phyloP scores from a whole-genome alignment of 2,329 filamentous ascomycete genomes.

The Escovopsis weberi region DNA sequence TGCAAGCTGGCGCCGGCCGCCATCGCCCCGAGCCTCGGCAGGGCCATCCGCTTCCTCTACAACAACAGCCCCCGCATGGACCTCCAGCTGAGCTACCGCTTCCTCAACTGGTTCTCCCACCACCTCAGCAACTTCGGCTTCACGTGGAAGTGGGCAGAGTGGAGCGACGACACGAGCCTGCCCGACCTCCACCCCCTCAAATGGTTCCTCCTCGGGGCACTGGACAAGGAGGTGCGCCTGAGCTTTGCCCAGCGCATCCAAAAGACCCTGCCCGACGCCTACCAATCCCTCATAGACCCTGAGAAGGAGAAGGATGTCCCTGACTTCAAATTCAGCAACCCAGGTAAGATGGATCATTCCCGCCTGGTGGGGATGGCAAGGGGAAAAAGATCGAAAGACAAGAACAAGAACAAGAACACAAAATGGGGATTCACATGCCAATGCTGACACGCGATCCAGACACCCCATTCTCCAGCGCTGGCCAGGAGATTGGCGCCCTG shows the following conservation, averaged over 20 bases:
- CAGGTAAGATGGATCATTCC: slow-evolving; percentile 37
- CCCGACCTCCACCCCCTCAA: slow-evolving; percentile 73
- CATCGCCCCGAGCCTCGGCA: slow-evolving; percentile 85
- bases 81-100: slow-evolving; percentile 71
- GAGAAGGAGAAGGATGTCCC: slow-evolving; percentile 94
- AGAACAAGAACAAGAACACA: too few species aligned
- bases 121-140: slow-evolving; percentile 98
- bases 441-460: slow-evolving; percentile 26
- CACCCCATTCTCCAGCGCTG: slow-evolving; percentile 70
- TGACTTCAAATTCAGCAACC: slow-evolving; percentile 76
- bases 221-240: slow-evolving; percentile 93
- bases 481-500: slow-evolving; percentile 64
- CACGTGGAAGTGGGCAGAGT: slow-evolving; percentile 98
- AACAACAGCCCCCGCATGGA: slow-evolving; percentile 71
- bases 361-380: too few species aligned
- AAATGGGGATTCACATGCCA: not conserved
- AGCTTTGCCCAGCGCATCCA: slow-evolving; percentile 95
- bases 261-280: slow-evolving; percentile 75
- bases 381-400: too few species aligned
- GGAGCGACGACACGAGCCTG: slow-evolving; percentile 73
- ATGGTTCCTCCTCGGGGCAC: slow-evolving; percentile 76
- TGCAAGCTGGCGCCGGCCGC: slow-evolving; percentile 93
- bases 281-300: slow-evolving; percentile 64
- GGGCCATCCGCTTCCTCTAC: slow-evolving; percentile 87
- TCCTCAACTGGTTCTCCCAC: slow-evolving; percentile 95